A percentile compares a stretch with the other conserved stretches of the same genome.
Conservation (phyloP, 2,329 filamentous ascomycete species). For the Aspergillus quadricinctus region DNA sequence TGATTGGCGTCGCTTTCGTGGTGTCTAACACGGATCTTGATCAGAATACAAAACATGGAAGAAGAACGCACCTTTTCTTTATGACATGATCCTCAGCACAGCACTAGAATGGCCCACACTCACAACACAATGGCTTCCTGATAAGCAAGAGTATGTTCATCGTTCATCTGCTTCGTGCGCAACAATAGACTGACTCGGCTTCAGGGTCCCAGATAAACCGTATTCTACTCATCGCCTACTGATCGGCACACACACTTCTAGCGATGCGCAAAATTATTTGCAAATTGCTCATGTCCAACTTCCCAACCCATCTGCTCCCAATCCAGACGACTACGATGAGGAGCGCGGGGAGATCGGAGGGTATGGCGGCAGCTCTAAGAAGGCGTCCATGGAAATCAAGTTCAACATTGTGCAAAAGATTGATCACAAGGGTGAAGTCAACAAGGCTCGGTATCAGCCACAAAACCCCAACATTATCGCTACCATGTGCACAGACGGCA, state of each 20-base stretch:
- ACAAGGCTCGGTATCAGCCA: slow-evolving; percentile 96
- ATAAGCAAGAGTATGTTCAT: slow-evolving; percentile 67
- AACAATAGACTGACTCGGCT: slow-evolving; percentile 1
- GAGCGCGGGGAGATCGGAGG: slow-evolving; percentile 90
- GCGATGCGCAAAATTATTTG: slow-evolving; percentile 79
- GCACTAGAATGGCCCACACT: slow-evolving; percentile 96
- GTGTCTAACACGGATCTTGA: slow-evolving; percentile 1
- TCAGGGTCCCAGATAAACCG: slow-evolving; percentile 72
- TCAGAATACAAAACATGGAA: slow-evolving; percentile 99
- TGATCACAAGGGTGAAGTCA: slow-evolving; percentile 92
- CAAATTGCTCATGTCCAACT: slow-evolving; percentile 94
- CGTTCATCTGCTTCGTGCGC: not conserved
- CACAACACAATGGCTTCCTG: slow-evolving; percentile 96
- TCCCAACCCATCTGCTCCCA: slow-evolving; percentile 68
- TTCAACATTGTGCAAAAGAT: slow-evolving; percentile 95
- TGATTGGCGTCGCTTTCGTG: not conserved
- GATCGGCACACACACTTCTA: slow-evolving; percentile 90
- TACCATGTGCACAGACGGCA: slow-evolving; percentile 82
- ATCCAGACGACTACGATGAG: slow-evolving; percentile 83
- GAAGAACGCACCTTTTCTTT: slow-evolving; percentile 97
- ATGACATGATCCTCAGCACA: slow-evolving; percentile 94
- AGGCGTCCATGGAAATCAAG: slow-evolving; percentile 66
- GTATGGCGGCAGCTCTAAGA: slow-evolving; percentile 68
- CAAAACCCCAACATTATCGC: slow-evolving; percentile 97
- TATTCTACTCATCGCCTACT: slow-evolving; percentile 84